Base-by-base conservation (phyloP, 306 rosid genomes). In the Glycine latifolia region DNA sequence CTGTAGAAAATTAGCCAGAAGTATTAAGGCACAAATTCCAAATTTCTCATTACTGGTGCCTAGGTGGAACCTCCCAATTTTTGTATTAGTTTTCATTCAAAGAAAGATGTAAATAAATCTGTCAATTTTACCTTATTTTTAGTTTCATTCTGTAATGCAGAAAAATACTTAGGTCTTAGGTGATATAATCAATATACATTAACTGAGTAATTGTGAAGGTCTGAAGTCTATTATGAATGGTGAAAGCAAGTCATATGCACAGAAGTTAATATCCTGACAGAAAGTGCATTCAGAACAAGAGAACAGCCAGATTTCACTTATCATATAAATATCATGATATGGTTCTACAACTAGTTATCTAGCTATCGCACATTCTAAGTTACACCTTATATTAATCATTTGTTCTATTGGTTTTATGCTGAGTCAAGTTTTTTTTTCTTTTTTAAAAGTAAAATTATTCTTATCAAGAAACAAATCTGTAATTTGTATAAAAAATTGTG, bases 271-370 rank as follows among this genome's bases (percentile, higher is more conserved):
- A 65, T 76, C 47, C 50, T 49, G 55, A 26, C 56, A 56, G 55
- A 71, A 31, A n/a, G 43, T 26, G 78, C 63, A 78, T 74, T 39
- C 73, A 43, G 10, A 56, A 53, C 50, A 16, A 67, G 56, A 67
- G 65, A 70, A 53, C 72, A 46, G 68, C 35, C 44, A 85, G 15
- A 41, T 77, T 70, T 43, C 16, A 54, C 20, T 65, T 33, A 71
- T 55, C 16, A 5, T 50, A 54, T 47, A 37, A 47, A 70, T 55
- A 77, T 71, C 73, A 56, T 56, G 43, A 78, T 81, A 50, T 85
- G 58, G 78, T 59, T 35, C 39, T 58, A 73, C 66, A 71, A 41
- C 74, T 59, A 43, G 41, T 46, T 53, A 65, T 55, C 52, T 41
- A 20, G 58, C 37, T 5, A 78, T 49, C 35, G 9, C 68, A 13